Percentiles rank a stretch among this genome's conserved stretches.
These are phyloP conservation scores for Saccharomycopsis lassenensis DNA, from an alignment of 805 yeast genomes.

Conservation along the genomic window DNA sequence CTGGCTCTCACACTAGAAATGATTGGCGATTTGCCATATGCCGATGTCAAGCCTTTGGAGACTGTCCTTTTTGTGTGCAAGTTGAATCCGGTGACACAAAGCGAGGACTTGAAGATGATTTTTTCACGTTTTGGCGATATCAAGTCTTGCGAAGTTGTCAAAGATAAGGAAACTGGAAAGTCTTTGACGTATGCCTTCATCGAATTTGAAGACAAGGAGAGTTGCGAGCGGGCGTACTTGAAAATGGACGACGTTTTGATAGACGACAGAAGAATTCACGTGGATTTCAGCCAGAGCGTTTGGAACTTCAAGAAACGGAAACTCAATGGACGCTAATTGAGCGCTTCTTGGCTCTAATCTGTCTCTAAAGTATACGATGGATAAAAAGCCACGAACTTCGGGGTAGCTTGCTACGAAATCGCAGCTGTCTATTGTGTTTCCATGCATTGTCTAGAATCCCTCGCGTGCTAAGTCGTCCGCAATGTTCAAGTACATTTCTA, in stretches of 20 bases:
- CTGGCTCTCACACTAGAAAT: conserved; percentile 54
- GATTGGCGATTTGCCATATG: conserved; percentile 51
- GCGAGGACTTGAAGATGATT: conserved; percentile 41
- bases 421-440: too few species aligned
- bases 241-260: conserved; percentile 53
- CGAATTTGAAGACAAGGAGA: conserved; percentile 36
- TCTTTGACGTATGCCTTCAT: conserved; percentile 56
- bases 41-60: conserved; percentile 50
- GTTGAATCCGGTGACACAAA: conserved; percentile 50
- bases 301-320: conserved; percentile 19
- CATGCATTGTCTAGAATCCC: conserved; percentile 34
- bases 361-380: too few species aligned
- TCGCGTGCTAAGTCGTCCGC: conserved; percentile 49
- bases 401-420: too few species aligned
- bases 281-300: conserved; percentile 57
- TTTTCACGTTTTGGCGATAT: conserved; percentile 55
- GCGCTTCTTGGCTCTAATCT: too few species aligned
- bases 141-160: conserved; percentile 38
- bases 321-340: background rate
- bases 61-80: conserved; percentile 52
- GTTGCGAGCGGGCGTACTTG: conserved; percentile 52
- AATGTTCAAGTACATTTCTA: conserved; percentile 58
- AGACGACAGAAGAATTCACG: conserved; percentile 53
- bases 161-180: conserved; percentile 36
- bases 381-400: too few species aligned